Conservation (phyloP, 257 asterid species). For the Cynanchum wilfordii region DNA sequence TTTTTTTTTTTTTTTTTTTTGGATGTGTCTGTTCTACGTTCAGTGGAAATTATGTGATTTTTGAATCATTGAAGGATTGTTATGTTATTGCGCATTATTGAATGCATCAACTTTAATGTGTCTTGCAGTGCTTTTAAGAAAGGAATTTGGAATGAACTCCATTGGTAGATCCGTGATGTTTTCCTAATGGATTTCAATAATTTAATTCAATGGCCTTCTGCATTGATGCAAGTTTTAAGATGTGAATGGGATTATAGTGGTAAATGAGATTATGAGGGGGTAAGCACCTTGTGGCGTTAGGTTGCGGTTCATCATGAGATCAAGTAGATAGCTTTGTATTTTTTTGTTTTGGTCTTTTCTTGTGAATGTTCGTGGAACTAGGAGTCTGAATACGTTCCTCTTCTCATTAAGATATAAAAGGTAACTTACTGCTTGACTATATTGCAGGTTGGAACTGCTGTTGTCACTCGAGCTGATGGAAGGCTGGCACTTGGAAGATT, state of each 20-base stretch:
- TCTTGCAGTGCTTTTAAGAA: not conserved
- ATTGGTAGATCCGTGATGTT: not conserved
- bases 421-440: not conserved
- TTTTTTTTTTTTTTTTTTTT: not conserved
- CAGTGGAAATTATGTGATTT: not conserved
- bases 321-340: not conserved
- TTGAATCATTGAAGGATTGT: not conserved
- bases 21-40: not conserved
- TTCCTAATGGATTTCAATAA: too few species aligned
- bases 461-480: conserved; percentile 67
- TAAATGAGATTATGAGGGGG: not conserved
- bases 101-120: not conserved
- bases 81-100: not conserved
- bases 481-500: conserved; percentile 94
- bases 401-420: not conserved
- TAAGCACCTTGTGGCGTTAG: not conserved
- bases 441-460: conserved; percentile 83
- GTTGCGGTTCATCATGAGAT: not conserved
- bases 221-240: not conserved
- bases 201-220: not conserved
- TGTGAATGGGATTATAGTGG: not conserved
- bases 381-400: not conserved
- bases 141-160: not conserved
- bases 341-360: not conserved
- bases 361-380: not conserved